Evolutionary conservation across 129 eudicot species (phyloP), one percentile per base, ranked within the genome.

Genomic region (Chrysanthemum lavandulifolium): DNA sequence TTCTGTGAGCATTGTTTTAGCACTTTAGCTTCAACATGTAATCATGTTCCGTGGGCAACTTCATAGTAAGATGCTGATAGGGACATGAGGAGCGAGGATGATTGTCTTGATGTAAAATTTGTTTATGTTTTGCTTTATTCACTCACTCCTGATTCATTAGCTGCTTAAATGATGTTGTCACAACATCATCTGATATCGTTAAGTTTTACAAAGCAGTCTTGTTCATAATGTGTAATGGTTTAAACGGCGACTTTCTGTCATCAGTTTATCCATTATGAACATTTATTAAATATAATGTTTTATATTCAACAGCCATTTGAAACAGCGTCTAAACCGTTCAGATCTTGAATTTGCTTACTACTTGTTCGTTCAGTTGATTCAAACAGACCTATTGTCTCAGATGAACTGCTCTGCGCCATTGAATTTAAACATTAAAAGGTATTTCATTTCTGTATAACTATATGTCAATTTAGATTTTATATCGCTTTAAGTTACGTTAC

Each of bases 351-450:
- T 74, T 10, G 6, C 49, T 47, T 67, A 18, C 33, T 69, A 69
- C 19, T 70, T 69, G 18, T 33, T 59, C 23, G 19, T 62, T 76
- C 47, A 21, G 5, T 61, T 61, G 52, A 33, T 43, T 62, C 71
- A 50, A 33, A 65, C 21, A 69, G 61, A 62, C 73, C 23, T 23
- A 21, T 67, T 8, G 61, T 56, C 25, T 16, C 49, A 78, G 68
- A 78, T 78, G 82, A 78, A 78, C 55, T 72, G 62, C 33, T 48
- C 31, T 56, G 14, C 33, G 13, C 68, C 78, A 78, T 66, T 78
- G 13, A 65, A 25, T 64, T 27, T 78, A 13, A 18, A 72, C 82
- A 64, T 48, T 68, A 65, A 65, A 65, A 78, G 82, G 82, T 78
- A 78, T 71, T 55, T 58, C 53, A 63, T 21, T n/a, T 45, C 40